Evolutionary conservation across 495 filamentous ascomycete species (phyloP).

Genomic region (Barbatosphaeria neglecta): DNA sequence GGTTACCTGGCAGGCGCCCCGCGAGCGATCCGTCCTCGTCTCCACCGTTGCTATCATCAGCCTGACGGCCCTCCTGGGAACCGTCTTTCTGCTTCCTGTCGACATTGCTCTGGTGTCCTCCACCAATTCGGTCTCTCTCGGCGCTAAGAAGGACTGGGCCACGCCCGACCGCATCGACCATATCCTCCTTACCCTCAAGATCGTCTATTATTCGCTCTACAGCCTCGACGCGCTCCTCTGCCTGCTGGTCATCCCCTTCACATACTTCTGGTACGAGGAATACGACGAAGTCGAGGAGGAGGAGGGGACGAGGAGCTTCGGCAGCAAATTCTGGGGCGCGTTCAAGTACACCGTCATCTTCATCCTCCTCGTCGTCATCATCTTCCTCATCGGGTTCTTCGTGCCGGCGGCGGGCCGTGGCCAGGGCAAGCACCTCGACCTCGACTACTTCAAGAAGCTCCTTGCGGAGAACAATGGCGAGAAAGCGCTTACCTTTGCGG

Average conservation of each 20-base stretch:
- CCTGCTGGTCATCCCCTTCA: slow-evolving; percentile 81
- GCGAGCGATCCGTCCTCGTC: slow-evolving; percentile 71
- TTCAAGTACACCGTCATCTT: slow-evolving; percentile 87
- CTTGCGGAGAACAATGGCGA: slow-evolving; percentile 82
- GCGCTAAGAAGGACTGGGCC: slow-evolving; percentile 90
- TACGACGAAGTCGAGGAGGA: slow-evolving; percentile 78
- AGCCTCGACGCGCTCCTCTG: slow-evolving; percentile 86
- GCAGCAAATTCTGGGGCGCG: slow-evolving; percentile 62
- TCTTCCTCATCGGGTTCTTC: slow-evolving; percentile 91
- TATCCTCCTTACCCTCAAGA: slow-evolving; percentile 67
- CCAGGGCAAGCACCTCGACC: slow-evolving; percentile 52
- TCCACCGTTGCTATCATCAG: slow-evolving; percentile 76
- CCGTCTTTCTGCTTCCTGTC: slow-evolving; percentile 82
- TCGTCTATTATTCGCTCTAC: slow-evolving; percentile 89
- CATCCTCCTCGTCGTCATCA: slow-evolving; percentile 60
- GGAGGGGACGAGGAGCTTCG: slow-evolving; percentile 58
- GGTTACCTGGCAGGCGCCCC: slow-evolving; percentile 74
- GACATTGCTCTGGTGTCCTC: slow-evolving; percentile 91
- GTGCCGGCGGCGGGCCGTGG: slow-evolving; percentile 58
- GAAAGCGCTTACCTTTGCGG: slow-evolving; percentile 76
- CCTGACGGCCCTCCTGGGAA: slow-evolving; percentile 77
- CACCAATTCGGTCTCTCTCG: slow-evolving; percentile 62
- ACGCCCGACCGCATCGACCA: slow-evolving; percentile 61
- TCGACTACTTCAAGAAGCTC: slow-evolving; percentile 85
- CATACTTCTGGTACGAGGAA: slow-evolving; percentile 98